phyloP scores from a whole-genome alignment of 2,329 filamentous ascomycete species.

The Aspergillus awamori region DNA sequence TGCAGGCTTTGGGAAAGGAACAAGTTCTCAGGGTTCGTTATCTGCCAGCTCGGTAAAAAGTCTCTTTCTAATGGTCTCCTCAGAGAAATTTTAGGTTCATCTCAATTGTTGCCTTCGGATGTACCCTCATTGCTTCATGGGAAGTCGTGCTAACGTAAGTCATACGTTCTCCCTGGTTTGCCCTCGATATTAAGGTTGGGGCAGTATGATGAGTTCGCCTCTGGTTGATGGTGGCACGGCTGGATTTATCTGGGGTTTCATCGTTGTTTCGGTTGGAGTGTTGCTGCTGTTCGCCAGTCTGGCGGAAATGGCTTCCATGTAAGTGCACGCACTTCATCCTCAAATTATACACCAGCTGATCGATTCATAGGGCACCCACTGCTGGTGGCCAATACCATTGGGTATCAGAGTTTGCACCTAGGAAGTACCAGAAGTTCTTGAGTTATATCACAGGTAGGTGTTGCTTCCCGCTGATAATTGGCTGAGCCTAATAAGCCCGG shows the following conservation, averaged over 20 bases:
- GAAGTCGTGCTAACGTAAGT: not conserved
- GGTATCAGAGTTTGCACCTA: slow-evolving; percentile 41
- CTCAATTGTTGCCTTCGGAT: not conserved
- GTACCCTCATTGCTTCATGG: slow-evolving; percentile 1
- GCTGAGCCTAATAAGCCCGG: not conserved
- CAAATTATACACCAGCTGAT: not conserved
- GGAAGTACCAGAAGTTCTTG: slow-evolving; percentile 35
- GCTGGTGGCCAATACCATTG: slow-evolving; percentile 46
- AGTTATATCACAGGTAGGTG: slow-evolving; percentile 40
- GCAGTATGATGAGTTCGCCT: slow-evolving; percentile 3
- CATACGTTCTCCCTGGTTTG: too few relatives aligned
- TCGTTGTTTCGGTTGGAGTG: not conserved
- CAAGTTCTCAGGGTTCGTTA: slow-evolving; percentile 6
- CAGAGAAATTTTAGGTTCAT: not conserved
- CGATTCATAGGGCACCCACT: slow-evolving; percentile 33
- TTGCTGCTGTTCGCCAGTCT: not conserved
- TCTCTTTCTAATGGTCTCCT: not conserved
- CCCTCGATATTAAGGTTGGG: not conserved
- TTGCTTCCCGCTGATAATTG: not conserved
- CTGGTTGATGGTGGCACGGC: not conserved
- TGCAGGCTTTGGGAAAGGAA: slow-evolving; percentile 6
- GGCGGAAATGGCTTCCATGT: slow-evolving; percentile 4
- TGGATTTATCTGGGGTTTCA: not conserved
- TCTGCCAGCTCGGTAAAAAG: not conserved
- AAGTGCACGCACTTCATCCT: not conserved